Percentiles rank a stretch among this genome's conserved stretches.
These are phyloP conservation scores for Arctium minus DNA, from an alignment of 129 eudicot genomes.

Conservation along the genomic window DNA sequence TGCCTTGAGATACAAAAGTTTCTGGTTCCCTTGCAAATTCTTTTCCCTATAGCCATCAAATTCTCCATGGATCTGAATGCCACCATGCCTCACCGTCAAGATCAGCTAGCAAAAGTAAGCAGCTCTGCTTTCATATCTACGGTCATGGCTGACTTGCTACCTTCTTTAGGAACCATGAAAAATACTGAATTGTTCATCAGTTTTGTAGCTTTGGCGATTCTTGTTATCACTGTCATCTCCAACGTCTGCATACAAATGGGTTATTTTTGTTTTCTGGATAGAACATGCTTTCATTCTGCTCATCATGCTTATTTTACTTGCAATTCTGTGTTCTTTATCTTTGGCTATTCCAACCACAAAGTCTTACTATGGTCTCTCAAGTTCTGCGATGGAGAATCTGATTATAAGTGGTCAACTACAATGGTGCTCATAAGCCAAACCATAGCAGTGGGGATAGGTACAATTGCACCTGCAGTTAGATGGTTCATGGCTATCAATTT, in stretches of 20 bases:
- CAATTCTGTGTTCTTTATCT: neutral
- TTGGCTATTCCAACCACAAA: neutral
- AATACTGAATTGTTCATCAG: constrained; percentile 9
- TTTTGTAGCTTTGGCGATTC: constrained; percentile 8
- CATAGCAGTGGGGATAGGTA: constrained; percentile 32
- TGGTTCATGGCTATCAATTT: constrained; percentile 35
- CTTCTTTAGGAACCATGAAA: constrained; percentile 15
- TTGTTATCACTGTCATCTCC: constrained; percentile 3
- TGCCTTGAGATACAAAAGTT: neutral
- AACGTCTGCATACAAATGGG: constrained; percentile 20
- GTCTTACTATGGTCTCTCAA: constrained; percentile 1
- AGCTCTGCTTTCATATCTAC: neutral
- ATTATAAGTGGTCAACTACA: constrained; percentile 37
- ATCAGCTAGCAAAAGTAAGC: constrained; percentile 10
- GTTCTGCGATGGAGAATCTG: constrained; percentile 27
- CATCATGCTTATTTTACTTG: neutral
- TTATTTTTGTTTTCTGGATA: constrained; percentile 2
- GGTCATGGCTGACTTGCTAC: neutral
- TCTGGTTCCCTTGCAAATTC: constrained; percentile 23
- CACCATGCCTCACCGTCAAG: neutral
- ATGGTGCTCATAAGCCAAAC: constrained; percentile 27
- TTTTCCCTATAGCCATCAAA: constrained; percentile 5
- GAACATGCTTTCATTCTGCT: neutral
- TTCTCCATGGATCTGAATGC: constrained; percentile 11
- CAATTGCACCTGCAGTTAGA: constrained; percentile 36